Conservation (phyloP, 192 early-diverging fungal species). For the Mortierella claussenii region DNA sequence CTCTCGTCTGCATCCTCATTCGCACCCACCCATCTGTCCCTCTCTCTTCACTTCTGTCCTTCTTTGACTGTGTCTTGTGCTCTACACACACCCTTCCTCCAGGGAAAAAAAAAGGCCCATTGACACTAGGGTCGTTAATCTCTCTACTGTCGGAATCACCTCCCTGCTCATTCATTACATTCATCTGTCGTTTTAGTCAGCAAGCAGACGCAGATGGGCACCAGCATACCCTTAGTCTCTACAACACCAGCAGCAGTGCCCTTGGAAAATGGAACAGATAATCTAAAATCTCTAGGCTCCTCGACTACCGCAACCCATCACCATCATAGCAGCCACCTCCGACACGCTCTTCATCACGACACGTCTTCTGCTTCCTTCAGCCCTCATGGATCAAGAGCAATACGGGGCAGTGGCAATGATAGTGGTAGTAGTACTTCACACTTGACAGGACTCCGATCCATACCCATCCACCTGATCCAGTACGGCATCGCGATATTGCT, state of each 20-base stretch:
- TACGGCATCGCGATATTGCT: conserved; percentile 19
- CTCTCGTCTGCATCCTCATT: neutral
- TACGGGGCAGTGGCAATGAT: conserved; percentile 2
- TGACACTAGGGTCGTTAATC: too few species aligned
- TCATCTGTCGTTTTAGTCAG: neutral
- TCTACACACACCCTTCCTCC: neutral
- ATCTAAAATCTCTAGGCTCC: neutral
- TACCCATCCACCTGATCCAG: conserved; percentile 21
- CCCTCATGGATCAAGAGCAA: neutral
- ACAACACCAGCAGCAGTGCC: too few species aligned
- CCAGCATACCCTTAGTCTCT: neutral
- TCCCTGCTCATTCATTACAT: too few species aligned
- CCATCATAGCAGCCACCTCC: too few species aligned
- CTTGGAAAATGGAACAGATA: conserved; percentile 13
- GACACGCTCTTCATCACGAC: neutral
- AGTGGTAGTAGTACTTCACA: conserved; percentile 1
- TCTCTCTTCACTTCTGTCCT: neutral
- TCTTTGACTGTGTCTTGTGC: neutral
- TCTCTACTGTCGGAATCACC: too few species aligned
- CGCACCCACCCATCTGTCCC: neutral
- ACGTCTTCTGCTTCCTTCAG: neutral
- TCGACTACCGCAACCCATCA: conserved; percentile 4
- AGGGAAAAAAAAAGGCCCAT: too few species aligned
- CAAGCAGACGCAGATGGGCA: conserved; percentile 5
- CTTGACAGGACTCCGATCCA: conserved; percentile 15